Conservation (phyloP, 2,329 filamentous ascomycete genomes). For the Dactylellina haptotyla region DNA sequence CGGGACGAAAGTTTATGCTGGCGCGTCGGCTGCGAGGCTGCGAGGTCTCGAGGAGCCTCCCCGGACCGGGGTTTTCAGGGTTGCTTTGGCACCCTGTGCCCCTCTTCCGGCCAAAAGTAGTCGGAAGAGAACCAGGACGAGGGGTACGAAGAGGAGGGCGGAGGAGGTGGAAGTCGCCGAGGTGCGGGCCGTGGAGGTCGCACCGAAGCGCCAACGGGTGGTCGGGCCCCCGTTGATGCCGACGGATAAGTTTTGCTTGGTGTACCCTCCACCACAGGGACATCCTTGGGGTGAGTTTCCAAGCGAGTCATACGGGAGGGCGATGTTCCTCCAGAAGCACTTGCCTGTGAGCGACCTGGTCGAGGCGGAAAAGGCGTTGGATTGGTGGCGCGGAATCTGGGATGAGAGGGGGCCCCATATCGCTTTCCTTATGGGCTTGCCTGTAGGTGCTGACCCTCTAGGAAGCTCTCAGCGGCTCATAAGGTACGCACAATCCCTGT, state of each 20-base stretch:
- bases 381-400: constrained; percentile 30
- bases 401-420: constrained; percentile 12
- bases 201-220: constrained; percentile 17
- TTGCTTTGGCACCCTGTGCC: constrained; percentile 4
- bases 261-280: constrained; percentile 23
- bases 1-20: constrained; percentile 24
- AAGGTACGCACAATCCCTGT: constrained; percentile 26
- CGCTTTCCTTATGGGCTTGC: constrained; percentile 16
- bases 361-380: constrained; percentile 16
- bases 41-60: constrained; percentile 1
- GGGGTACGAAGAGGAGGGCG: neutral
- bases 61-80: constrained; percentile 11
- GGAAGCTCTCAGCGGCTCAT: constrained; percentile 20
- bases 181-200: constrained; percentile 2
- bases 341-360: constrained; percentile 20
- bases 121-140: constrained; percentile 21
- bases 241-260: constrained; percentile 30
- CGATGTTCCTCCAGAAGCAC: constrained; percentile 10
- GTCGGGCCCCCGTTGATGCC: constrained; percentile 23
- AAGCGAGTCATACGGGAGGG: neutral
- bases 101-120: neutral
- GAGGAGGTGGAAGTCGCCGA: constrained; percentile 9
- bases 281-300: constrained; percentile 12
- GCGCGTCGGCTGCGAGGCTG: constrained; percentile 1
- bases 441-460: constrained; percentile 7